Evolutionary conservation across 805 yeast genomes (phyloP), one percentile per base, ranked within the genome.

Genomic region (Kazachstania bromeliacearum): DNA sequence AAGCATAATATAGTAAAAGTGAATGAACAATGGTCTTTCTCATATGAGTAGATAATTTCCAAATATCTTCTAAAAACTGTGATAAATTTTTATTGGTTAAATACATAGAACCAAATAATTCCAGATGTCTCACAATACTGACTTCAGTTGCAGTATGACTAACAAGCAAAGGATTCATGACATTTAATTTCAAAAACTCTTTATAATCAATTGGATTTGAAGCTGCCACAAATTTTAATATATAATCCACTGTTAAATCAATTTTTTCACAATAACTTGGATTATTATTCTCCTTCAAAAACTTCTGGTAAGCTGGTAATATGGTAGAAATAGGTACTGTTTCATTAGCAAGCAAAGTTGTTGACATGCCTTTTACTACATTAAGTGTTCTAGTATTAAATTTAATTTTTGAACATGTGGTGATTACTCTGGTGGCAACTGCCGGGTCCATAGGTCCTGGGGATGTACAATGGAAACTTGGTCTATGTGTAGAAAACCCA

Each of bases 201-300:
- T 54, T 59, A 39, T 56, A 66, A 26, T 70, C 73, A 0, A 34
- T 33, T 26, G 68, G 63, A 45, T 73, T 71, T 2, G 76, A 55
- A 10, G 75, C 71, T 1, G 76, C 68, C 7, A 71, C 33, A 46
- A 59, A 74, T 27, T 64, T 53, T 22, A 68, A 44, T 5, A 74
- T 53, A 16, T 61, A 53, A 13, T 65, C 69, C 32, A 69, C 55
- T 26, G 55, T 54, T 2, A 41, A 23, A 43, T 70, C 73, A 10
- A 71, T 60, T 19, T 49, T 41, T 39, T 42, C 35, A 29, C 36
- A 19, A 35, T 28, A 35, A 7, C 24, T 7, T 4, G 44, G 40
- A 20, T 30, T 28, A 12, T 45, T 42, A 7, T 39, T 43, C 21
- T 45, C 40, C 28, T 35, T 37, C n/a, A 50, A 30, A 29, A 38